Evolutionary conservation across 176 grass and related monocot species (phyloP).

Genomic region (Tillandsia leiboldiana): DNA sequence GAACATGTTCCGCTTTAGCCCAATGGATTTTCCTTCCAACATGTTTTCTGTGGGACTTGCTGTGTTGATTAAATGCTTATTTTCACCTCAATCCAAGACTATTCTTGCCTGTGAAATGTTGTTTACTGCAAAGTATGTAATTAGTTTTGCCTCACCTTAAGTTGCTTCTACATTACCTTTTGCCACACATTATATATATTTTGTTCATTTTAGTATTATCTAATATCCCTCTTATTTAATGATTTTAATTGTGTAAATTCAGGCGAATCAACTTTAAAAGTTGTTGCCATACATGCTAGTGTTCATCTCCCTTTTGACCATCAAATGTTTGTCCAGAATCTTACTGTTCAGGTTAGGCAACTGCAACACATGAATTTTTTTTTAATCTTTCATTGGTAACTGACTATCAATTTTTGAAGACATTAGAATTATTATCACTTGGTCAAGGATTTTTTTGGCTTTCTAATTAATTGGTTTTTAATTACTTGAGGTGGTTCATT

Average conservation of each 20-base stretch:
- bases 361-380: conserved; percentile 4
- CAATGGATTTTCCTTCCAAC: too few relatives aligned
- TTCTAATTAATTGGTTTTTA: background rate
- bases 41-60: too few relatives aligned
- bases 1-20: background rate
- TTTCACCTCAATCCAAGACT: too few relatives aligned
- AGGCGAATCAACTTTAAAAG: conserved; percentile 75
- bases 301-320: conserved; percentile 94
- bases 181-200: background rate
- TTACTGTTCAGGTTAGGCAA: conserved; percentile 69
- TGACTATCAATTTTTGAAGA: background rate
- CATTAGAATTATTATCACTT: background rate
- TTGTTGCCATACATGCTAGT: conserved; percentile 72
- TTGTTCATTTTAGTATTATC: conserved; percentile 1
- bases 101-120: too few relatives aligned
- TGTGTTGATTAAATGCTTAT: too few relatives aligned
- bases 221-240: conserved; percentile 9
- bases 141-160: background rate
- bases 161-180: background rate
- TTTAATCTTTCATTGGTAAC: conserved; percentile 3
- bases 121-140: too few relatives aligned
- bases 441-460: background rate
- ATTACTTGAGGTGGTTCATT: too few relatives aligned
- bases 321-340: conserved; percentile 78
- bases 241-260: conserved; percentile 12